A percentile compares a stretch with the other conserved stretches of the same genome.
Conservation (phyloP, 371 early-diverging fungal species). For the Mortierella sp. region DNA sequence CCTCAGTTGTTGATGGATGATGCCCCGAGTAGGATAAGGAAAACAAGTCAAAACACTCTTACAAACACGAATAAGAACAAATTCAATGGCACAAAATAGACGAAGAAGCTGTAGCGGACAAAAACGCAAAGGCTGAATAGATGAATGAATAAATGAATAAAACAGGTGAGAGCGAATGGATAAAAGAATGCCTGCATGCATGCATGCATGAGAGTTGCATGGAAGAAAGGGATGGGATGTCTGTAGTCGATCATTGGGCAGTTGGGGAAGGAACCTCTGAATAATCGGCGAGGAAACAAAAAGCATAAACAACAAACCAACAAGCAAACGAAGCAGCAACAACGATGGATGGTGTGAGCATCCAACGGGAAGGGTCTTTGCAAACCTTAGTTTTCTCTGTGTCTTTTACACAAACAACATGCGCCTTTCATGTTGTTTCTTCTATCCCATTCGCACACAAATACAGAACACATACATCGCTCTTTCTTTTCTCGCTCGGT, state of each 20-base stretch:
- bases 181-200: background rate
- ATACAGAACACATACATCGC: background rate
- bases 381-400: background rate
- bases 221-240: background rate
- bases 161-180: background rate
- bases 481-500: background rate
- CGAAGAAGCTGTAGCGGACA: background rate
- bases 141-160: background rate
- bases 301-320: background rate
- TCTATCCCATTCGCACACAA: background rate
- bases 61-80: background rate
- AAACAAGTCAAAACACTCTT: background rate
- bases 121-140: background rate
- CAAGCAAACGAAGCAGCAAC: background rate
- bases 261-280: background rate
- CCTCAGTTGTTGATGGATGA: background rate
- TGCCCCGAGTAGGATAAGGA: background rate
- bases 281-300: constrained; percentile 1
- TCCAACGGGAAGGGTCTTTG: background rate
- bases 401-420: background rate
- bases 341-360: background rate
- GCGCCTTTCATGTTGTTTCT: background rate
- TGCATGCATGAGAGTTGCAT: background rate
- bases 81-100: background rate
- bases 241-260: background rate